Evolutionary conservation across 2,329 filamentous ascomycete species (phyloP).

Genomic region (Clarireedia monteithiana): DNA sequence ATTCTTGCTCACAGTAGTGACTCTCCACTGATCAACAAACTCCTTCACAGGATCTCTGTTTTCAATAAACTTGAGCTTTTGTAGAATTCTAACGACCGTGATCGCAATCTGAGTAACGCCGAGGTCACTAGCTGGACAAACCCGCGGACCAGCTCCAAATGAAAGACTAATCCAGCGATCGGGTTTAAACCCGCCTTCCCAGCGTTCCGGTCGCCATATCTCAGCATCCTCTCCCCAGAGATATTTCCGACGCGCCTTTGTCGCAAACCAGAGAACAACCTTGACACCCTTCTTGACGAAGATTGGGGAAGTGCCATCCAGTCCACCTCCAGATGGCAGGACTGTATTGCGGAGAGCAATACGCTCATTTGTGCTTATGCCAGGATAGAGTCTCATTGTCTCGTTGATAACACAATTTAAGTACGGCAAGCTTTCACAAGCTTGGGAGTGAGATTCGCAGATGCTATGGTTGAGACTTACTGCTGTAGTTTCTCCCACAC

Average conservation of each 20-base stretch:
- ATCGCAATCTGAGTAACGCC: neutral
- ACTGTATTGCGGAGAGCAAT: neutral
- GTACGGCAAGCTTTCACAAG: neutral
- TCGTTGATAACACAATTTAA: constrained; percentile 47
- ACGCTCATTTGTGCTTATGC: neutral
- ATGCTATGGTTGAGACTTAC: neutral
- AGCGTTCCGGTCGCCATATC: neutral
- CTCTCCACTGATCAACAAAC: neutral
- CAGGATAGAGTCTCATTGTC: constrained; percentile 55
- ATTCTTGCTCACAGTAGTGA: constrained; percentile 1
- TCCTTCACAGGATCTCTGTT: neutral
- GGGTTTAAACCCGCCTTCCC: neutral
- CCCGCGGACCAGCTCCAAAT: neutral
- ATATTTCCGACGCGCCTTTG: neutral
- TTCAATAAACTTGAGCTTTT: neutral
- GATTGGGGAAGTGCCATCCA: neutral
- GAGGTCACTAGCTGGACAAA: constrained; percentile 1
- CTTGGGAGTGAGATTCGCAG: neutral
- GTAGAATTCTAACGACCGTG: neutral
- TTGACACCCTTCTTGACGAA: neutral
- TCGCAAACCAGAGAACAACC: neutral
- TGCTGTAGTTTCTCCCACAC: neutral
- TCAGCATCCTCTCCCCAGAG: neutral
- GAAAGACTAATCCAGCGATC: constrained; percentile 2
- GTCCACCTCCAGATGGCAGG: neutral